These are phyloP conservation scores for Apophysomyces elegans DNA, from an alignment of 371 early-diverging fungal genomes.

Conservation along the genomic window DNA sequence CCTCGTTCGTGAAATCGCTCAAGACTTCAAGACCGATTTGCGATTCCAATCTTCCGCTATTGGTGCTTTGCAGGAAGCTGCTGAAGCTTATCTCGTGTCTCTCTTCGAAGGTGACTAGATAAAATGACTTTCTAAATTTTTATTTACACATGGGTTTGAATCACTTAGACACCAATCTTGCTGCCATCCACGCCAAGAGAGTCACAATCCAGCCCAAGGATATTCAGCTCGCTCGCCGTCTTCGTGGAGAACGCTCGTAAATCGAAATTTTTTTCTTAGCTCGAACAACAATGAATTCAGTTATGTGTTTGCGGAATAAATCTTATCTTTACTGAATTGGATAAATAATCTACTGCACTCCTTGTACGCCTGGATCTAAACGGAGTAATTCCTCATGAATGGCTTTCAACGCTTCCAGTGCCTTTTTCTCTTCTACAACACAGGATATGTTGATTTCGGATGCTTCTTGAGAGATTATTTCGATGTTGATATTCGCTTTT, in stretches of 20 bases:
- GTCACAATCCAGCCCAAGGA: slow-evolving; percentile 99
- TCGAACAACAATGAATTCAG: neutral
- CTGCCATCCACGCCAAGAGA: slow-evolving; percentile 99
- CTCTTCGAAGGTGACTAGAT: slow-evolving; percentile 83
- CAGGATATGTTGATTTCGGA: slow-evolving; percentile 98
- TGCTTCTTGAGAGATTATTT: slow-evolving; percentile 98
- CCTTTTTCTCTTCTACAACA: slow-evolving; percentile 78
- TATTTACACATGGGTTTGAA: neutral
- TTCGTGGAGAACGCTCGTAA: slow-evolving; percentile 88
- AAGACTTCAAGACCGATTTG: slow-evolving; percentile 95
- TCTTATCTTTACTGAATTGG: too few species aligned
- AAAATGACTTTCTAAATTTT: neutral
- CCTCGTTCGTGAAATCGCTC: slow-evolving; percentile 92
- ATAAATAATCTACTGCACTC: neutral
- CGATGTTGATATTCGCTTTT: slow-evolving; percentile 90
- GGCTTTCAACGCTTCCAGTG: slow-evolving; percentile 81
- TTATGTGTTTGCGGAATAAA: slow-evolving; percentile 4
- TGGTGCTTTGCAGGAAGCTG: slow-evolving; percentile 97
- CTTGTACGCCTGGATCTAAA: slow-evolving; percentile 32
- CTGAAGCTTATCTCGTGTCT: slow-evolving; percentile 95
- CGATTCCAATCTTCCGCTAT: slow-evolving; percentile 97
- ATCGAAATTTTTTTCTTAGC: neutral
- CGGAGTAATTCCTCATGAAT: slow-evolving; percentile 80
- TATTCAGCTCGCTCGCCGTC: slow-evolving; percentile 94
- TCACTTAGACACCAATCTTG: slow-evolving; percentile 87